These are phyloP conservation scores for Plenodomus lindquistii DNA, from an alignment of 2,329 filamentous ascomycete species.

Conservation along the genomic window DNA sequence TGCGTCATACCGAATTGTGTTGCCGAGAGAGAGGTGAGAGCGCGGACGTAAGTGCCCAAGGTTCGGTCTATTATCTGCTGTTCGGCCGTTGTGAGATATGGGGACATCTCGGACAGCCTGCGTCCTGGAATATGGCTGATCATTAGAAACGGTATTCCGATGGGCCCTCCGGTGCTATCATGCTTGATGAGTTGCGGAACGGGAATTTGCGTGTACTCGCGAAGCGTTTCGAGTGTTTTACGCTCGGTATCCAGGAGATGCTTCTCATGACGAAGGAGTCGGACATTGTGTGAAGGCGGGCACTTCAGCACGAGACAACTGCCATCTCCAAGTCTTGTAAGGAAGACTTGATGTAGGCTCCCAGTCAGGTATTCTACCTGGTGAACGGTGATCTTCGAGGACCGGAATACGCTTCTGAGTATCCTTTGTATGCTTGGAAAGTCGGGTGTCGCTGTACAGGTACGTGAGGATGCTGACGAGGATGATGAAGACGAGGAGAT, in stretches of 20 bases:
- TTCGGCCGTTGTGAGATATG: conserved; percentile 41
- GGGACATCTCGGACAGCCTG: conserved; percentile 34
- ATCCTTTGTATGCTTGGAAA: conserved; percentile 41
- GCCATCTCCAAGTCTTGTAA: conserved; percentile 46
- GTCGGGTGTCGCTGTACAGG: conserved; percentile 27
- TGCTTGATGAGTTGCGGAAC: conserved; percentile 48
- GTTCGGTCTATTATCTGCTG: conserved; percentile 46
- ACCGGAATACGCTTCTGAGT: conserved; percentile 36
- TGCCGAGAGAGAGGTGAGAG: conserved; percentile 52
- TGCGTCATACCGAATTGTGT: conserved; percentile 56
- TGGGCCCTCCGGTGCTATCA: conserved; percentile 30
- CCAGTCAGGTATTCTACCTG: conserved; percentile 42
- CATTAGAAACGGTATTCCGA: conserved; percentile 41
- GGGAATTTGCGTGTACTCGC: conserved; percentile 40
- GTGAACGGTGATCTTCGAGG: conserved; percentile 36
- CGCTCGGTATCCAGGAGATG: conserved; percentile 47
- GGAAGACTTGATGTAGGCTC: conserved; percentile 47
- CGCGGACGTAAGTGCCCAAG: conserved; percentile 46
- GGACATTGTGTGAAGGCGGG: conserved; percentile 42
- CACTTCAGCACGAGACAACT: conserved; percentile 48
- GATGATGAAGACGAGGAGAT: conserved; percentile 32
- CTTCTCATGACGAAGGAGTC: conserved; percentile 50
- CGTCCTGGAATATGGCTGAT: conserved; percentile 40
- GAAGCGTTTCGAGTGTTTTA: conserved; percentile 44
- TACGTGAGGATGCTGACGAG: conserved; percentile 28